These are phyloP conservation scores for Boletus edulis DNA, from an alignment of 768 basidiomycete genomes.

Conservation along the genomic window DNA sequence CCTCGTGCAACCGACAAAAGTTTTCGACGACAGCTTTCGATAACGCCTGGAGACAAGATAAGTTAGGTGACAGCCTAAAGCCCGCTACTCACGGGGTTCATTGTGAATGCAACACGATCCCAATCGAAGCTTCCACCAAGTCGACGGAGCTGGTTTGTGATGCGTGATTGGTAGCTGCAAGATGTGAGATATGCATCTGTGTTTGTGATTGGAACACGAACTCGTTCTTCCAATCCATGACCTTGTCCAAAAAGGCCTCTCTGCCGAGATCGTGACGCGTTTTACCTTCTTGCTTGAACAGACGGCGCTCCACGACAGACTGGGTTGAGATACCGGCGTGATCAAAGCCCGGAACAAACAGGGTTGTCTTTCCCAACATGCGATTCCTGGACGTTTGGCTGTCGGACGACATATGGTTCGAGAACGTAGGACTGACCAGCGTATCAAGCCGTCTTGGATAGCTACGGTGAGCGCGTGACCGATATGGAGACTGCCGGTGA, in stretches of 20 bases:
- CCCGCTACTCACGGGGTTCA: slow-evolving; percentile 66
- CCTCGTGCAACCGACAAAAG: slow-evolving; percentile 89
- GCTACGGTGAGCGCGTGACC: slow-evolving; percentile 92
- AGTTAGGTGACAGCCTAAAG: neutral
- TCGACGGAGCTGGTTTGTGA: slow-evolving; percentile 83
- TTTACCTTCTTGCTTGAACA: slow-evolving; percentile 79
- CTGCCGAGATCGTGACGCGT: slow-evolving; percentile 94
- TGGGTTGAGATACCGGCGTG: slow-evolving; percentile 99
- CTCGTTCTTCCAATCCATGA: slow-evolving; percentile 98
- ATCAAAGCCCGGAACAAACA: slow-evolving; percentile 94
- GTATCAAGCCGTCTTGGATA: slow-evolving; percentile 84
- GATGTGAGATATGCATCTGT: neutral
- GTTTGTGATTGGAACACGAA: slow-evolving; percentile 38
- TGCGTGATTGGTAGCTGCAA: slow-evolving; percentile 84
- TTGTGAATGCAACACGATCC: slow-evolving; percentile 93
- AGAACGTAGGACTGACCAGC: slow-evolving; percentile 60
- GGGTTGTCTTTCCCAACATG: slow-evolving; percentile 88
- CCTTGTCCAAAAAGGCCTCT: slow-evolving; percentile 84
- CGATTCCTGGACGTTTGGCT: slow-evolving; percentile 64
- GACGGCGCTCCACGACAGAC: slow-evolving; percentile 91
- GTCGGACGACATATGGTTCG: neutral
- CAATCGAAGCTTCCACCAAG: slow-evolving; percentile 95
- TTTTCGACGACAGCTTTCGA: slow-evolving; percentile 89
- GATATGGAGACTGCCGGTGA: slow-evolving; percentile 93
- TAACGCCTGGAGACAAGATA: slow-evolving; percentile 44